Base-by-base conservation (phyloP, 179 eudicot species). In the Pouteria campechiana region DNA sequence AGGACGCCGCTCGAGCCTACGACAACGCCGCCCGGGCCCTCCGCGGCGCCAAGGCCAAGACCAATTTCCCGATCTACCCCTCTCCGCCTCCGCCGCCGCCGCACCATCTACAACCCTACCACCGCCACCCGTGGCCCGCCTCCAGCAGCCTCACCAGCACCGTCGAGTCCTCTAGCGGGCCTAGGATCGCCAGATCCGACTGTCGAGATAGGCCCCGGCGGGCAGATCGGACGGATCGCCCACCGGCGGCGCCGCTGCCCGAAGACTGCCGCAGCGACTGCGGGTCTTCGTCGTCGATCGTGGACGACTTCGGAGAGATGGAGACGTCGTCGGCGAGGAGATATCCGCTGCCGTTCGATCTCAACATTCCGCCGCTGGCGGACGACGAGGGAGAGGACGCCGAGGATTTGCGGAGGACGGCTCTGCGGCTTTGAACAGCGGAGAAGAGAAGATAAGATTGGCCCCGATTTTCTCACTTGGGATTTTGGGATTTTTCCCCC, bases 251-350 rank as follows among this genome's bases (percentile, higher is more conserved):
- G 54, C 48, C 64, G 10, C 54, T 25, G 11, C 67, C 68, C 4
- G 93, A 81, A n/a, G 95, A 81, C 50, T 75, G 81, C 12, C 69
- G 58, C 8, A 86, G 95, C 55, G 93, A 86, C 32, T 86, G 95
- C 16, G 95, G 82, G 44, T 86, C 95, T 0, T 86, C 95, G 21
- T 71, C 85, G 0, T 75, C 89, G 34, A 93, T 86, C 3, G 68
- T 86, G 16, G 79, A 81, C 39, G 73, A 83, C 14, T 69, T 71
- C 2, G 88, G 62, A 1, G 67, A 44, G 7, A 79, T 70, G 21
- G 57, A 81, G 15, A 79, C 59, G 11, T 74, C 76, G 0, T 79
- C 86, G 0, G 74, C 86, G 9, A 44, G 54, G 24, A 43, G 61
- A n/a, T 69, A 66, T 37, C 63, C 66, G 7, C 32, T 83, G 40